Base-by-base conservation (phyloP, 2,329 filamentous ascomycete species). In the Aspergillus intermedius region DNA sequence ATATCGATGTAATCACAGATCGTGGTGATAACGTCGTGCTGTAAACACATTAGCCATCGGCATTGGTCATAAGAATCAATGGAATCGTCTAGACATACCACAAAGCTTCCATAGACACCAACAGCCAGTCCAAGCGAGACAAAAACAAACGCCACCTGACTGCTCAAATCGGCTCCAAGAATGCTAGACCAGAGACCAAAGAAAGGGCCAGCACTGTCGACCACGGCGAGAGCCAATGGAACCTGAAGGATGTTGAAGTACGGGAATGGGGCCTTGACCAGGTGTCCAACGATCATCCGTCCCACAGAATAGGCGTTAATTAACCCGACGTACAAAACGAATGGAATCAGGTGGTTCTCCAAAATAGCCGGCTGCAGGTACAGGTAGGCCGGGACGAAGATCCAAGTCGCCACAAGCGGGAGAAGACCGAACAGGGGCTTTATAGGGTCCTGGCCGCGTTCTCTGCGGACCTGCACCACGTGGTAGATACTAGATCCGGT, bases 1-100 rank as follows among this genome's bases (percentile, higher is more conserved):
- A 98, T 98, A 66, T 98, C 93, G 52, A 97, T 78, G 67, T 95
- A 95, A 68, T 98, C 93, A 72, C 93, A 98, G 60, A 98, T 97
- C 25, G 89, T 94, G 51, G 93, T 89, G 57, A 98, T 96, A 49
- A 97, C 91, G 66, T 97, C 93, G 28, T 95, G 70, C 75, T 77
- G 49, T 19, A 39, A n/a, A 19, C 9, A 50, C 25, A 54, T 55
- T 37, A 54, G 43, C 17, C 21, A 19, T 25, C 21, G 5, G 10
- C 21, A 10, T 7, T 35, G 2, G 10, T 25, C 15, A 1, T 22
- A 8, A 22, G 3, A 4, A 10, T 21, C 25, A 21, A n/a, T 21
- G 30, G 10, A 45, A 46, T 17, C 19, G 23, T 13, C 22, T 35
- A 22, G 30, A 64, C 74, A 62, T 64, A 77, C 87, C 49, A 97